Evolutionary conservation across 768 basidiomycete species (phyloP), one percentile per base, ranked within the genome.

Genomic region (Termitomyces sp.): DNA sequence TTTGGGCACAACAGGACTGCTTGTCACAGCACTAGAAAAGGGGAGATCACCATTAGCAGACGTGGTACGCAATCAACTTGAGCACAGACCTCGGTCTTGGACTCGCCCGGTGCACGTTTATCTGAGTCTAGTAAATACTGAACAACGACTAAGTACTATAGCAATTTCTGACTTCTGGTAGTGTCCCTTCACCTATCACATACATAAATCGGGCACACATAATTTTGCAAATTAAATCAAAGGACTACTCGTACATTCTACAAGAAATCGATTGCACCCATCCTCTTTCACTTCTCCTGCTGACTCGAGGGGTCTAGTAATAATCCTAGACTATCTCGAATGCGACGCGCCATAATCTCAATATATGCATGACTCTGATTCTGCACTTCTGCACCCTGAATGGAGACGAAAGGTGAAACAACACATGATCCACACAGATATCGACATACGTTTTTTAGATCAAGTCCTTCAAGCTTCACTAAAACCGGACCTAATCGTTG

Each of bases 301-400:
- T 57, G 55, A 31, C 24, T 36, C 29, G 61, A 54, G 31, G 51
- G 18, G 20, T 60, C 59, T 3, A 55, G 46, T n/a, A 63, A 78
- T 59, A 88, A 66, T 18, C 85, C 87, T 26, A 79, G 75, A 60
- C 77, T 81, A 60, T 91, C 89, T 61, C 81, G 77, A 66, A 92
- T 68, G 65, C 90, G 72, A 48, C 90, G 75, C 36, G 81, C 79
- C 84, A 94, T 88, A 55, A 90, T 85, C 62, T 88, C 83, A 47
- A 94, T 74, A 65, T 90, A 94, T 34, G 79, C 82, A 54, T 84
- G 83, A 63, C 83, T 85, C 50, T 81, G 80, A 81, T 78, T 86
- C 48, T 81, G 66, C 16, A 77, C 72, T 48, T 80, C 79, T 18
- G 68, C 64, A 54, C 72, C 69, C 83, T 82, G 57, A 62, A 59